Evolutionary conservation across 2,329 filamentous ascomycete species (phyloP).

Genomic region (Diaporthe citri): DNA sequence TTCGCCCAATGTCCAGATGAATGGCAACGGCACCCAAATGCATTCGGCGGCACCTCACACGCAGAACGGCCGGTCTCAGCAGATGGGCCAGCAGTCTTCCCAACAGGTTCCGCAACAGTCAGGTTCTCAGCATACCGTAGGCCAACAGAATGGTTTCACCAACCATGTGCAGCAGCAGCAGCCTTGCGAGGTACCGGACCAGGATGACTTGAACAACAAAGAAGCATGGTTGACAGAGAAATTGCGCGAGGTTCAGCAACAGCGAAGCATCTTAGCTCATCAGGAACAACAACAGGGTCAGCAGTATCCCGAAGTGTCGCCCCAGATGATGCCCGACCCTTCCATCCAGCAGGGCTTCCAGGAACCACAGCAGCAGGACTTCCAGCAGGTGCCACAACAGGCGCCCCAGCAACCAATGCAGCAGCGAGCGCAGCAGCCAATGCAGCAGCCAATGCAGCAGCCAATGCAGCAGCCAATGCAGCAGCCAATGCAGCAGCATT

Average conservation of each 20-base stretch:
- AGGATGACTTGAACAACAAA: not conserved
- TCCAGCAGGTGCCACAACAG: not conserved
- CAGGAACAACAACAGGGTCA: not conserved
- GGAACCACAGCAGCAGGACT: not conserved
- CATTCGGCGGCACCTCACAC: not conserved
- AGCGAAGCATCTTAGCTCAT: not conserved
- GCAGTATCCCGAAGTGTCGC: not conserved
- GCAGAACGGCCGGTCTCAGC: not conserved
- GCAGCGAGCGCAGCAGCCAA: too few species aligned
- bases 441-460: not conserved
- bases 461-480: not conserved
- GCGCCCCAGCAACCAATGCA: not conserved
- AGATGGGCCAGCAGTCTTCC: not conserved
- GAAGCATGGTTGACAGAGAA: not conserved
- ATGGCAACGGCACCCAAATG: not conserved
- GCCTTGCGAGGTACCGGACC: not conserved
- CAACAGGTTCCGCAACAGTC: not conserved
- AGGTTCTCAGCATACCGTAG: not conserved
- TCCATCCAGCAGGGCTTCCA: not conserved
- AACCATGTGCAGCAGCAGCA: not conserved
- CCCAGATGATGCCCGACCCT: not conserved
- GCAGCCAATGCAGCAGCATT: not conserved
- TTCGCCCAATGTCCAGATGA: not conserved
- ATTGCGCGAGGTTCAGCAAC: rapidly evolving
- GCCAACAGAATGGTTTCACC: not conserved